phyloP scores from a whole-genome alignment of 495 filamentous ascomycete species.

The Monascus purpureus region DNA sequence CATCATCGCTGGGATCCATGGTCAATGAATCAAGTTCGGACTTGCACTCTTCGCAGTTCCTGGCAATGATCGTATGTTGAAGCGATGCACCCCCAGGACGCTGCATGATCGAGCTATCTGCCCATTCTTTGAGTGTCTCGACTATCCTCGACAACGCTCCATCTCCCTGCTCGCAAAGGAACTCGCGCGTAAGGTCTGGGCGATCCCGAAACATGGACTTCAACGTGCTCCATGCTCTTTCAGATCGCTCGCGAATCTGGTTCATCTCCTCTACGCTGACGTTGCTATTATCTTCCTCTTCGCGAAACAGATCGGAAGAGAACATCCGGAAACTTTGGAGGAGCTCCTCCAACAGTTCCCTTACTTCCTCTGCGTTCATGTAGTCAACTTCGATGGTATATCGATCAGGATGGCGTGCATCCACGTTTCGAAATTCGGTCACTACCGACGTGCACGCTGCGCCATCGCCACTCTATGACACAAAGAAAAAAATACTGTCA shows the following conservation, averaged over 20 bases:
- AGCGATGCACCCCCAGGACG: conserved; percentile 9
- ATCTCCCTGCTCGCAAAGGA: conserved; percentile 6
- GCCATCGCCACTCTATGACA: conserved; percentile 11
- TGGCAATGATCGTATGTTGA: conserved; percentile 4
- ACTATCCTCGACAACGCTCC: conserved; percentile 4
- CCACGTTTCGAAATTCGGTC: conserved; percentile 15
- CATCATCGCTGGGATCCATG: background rate
- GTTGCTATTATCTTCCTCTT: too few relatives aligned
- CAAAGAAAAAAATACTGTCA: conserved; percentile 1
- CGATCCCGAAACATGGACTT: conserved; percentile 9
- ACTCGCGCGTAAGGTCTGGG: conserved; percentile 7
- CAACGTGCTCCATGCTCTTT: conserved; percentile 9
- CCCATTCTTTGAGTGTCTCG: conserved; percentile 6
- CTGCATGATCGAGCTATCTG: conserved; percentile 2
- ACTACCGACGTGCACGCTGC: conserved; percentile 20
- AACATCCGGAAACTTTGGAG: conserved; percentile 9
- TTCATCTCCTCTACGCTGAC: conserved; percentile 5
- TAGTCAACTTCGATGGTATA: conserved; percentile 18
- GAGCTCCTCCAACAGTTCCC: conserved; percentile 13
- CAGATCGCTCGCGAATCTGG: conserved; percentile 1
- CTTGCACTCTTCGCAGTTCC: conserved; percentile 8
- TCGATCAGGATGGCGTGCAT: conserved; percentile 7
- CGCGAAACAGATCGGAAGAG: conserved; percentile 5
- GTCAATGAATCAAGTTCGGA: conserved; percentile 9
- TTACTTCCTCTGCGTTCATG: conserved; percentile 12